phyloP scores from a whole-genome alignment of 2,329 filamentous ascomycete genomes.

The Epicoccum nigrum region DNA sequence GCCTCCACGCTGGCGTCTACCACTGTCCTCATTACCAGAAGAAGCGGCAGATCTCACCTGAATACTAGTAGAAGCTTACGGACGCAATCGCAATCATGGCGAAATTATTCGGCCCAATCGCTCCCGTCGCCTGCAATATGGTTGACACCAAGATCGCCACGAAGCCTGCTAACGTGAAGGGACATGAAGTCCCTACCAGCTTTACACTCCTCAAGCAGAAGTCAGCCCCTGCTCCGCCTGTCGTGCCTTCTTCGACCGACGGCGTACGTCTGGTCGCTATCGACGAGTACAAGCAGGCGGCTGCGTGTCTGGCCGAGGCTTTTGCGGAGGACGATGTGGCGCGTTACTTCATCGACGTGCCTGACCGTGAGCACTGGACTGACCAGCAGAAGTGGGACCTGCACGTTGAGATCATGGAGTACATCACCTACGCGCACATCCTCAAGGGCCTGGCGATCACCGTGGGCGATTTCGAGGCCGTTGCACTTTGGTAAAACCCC shows the following conservation, averaged over 20 bases:
- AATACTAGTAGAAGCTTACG: constrained; percentile 51
- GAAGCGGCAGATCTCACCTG: constrained; percentile 56
- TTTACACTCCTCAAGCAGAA: constrained; percentile 41
- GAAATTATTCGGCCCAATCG: constrained; percentile 43
- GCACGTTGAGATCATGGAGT: constrained; percentile 78
- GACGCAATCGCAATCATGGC: constrained; percentile 55
- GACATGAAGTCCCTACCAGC: constrained; percentile 40
- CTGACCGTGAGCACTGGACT: constrained; percentile 67
- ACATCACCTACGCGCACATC: constrained; percentile 76
- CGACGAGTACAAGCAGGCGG: constrained; percentile 73
- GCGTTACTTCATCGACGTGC: constrained; percentile 75
- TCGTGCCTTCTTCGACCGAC: constrained; percentile 43
- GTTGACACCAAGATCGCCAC: constrained; percentile 48
- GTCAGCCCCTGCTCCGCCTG: constrained; percentile 8
- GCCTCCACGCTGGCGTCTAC: constrained; percentile 51
- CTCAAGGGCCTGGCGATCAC: constrained; percentile 76
- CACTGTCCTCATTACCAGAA: constrained; percentile 49
- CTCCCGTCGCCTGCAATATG: constrained; percentile 38
- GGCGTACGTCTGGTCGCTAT: constrained; percentile 68
- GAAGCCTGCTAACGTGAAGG: constrained; percentile 40
- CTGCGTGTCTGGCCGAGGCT: constrained; percentile 73
- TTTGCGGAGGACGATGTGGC: constrained; percentile 78
- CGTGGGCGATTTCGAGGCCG: constrained; percentile 77
- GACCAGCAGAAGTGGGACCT: constrained; percentile 75
- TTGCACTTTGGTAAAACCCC: constrained; percentile 81